A percentile compares a stretch with the other conserved stretches of the same genome.
These are phyloP conservation scores for Melaleuca alternifolia DNA, from an alignment of 345 rosid genomes.

Conservation along the genomic window DNA sequence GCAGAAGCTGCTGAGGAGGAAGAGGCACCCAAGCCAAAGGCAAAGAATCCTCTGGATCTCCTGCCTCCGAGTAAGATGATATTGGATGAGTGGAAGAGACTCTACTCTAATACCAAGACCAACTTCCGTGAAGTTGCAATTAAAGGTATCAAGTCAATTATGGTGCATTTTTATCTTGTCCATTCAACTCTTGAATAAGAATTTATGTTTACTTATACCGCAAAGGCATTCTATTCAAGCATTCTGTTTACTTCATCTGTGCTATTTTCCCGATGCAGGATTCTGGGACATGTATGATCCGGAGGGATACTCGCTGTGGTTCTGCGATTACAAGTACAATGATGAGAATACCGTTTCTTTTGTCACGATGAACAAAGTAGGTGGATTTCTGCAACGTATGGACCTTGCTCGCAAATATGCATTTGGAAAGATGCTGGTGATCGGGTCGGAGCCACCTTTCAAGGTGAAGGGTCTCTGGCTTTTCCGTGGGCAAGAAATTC, in stretches of 20 bases:
- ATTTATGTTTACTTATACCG: background rate
- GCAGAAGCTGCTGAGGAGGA: conserved; percentile 22
- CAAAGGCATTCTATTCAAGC: background rate
- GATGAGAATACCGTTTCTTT: conserved; percentile 88
- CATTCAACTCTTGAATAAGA: background rate
- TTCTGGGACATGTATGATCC: conserved; percentile 99
- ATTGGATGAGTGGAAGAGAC: conserved; percentile 98
- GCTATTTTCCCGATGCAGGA: conserved; percentile 32
- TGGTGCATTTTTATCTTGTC: background rate
- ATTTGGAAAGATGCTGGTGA: conserved; percentile 92
- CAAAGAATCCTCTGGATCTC: conserved; percentile 91
- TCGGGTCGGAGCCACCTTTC: conserved; percentile 71
- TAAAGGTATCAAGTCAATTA: conserved; percentile 36
- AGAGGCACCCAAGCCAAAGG: conserved; percentile 38
- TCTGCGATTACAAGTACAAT: conserved; percentile 95
- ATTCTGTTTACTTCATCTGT: background rate
- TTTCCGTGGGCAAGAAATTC: conserved; percentile 88
- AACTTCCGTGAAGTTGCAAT: conserved; percentile 97
- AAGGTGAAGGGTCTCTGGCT: conserved; percentile 96
- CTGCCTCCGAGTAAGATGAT: conserved; percentile 93
- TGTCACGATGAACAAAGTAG: conserved; percentile 86
- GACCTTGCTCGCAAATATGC: conserved; percentile 93
- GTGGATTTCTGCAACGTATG: conserved; percentile 97
- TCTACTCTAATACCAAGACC: conserved; percentile 88
- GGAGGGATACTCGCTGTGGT: conserved; percentile 96